Base-by-base conservation (phyloP, 192 early-diverging fungal species). In the Backusella psychrophila region DNA sequence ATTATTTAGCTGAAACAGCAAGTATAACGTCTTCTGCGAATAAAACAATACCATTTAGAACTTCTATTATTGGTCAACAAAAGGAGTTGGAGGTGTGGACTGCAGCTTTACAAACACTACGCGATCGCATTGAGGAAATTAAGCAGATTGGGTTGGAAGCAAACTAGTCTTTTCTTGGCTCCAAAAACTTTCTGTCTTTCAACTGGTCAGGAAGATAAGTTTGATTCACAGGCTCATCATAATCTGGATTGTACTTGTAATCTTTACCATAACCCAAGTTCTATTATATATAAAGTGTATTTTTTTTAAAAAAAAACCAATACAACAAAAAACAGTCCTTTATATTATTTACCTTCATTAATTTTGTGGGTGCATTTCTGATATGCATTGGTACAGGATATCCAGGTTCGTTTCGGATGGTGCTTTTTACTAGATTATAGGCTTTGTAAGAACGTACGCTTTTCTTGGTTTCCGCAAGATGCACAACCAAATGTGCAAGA, bases 171-270 rank as follows among this genome's bases (percentile, higher is more conserved):
- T 17, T 36, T 17, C 52, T 17, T 66, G 14, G 35, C 87, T 63
- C 84, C 29, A 95, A 81, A 78, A 93, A 95, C 46, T 87, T 85
- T 36, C 83, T 81, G 26, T 73, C 77, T 39, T 88, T 85, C 15
- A 95, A 77, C 21, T 89, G 90, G 23, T 83, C 83, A 34, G 95
- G 95, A 0, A 97, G 75, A 79, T 96, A 97, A 9, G 90, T 90
- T 73, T 96, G 95, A 6, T 94, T 84, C 0, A 96, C 89, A 3
- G 88, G 87, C 35, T 84, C 91, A 4, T 89, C 87, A 76, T 85
- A 93, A 72, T 90, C 90, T 1, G 96, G 95, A 75, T 94, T 94
- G 79, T 96, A 96, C 74, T 94, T 92, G 85, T 96, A 97, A 0
- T 85, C 94, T 38, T 89, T 71, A 9, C 88, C 89, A 76, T 95